Evolutionary conservation across 2,329 filamentous ascomycete species (phyloP), one percentile per base, ranked within the genome.

Genomic region (Neodidymelliopsis sp.): DNA sequence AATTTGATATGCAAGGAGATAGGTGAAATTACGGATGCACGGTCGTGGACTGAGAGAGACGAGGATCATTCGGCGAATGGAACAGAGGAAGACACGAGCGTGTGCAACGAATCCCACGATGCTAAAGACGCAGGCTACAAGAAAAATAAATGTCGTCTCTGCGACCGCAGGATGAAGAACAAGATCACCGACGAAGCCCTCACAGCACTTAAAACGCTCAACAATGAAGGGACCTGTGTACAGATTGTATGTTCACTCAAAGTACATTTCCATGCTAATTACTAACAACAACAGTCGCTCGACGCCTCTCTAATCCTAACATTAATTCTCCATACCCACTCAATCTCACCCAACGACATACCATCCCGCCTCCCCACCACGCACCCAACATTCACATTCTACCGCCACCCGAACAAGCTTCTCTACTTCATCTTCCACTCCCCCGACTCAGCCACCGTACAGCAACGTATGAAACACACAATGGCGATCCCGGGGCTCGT

Each of bases 81-180:
- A 19, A 19, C 2, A 7, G 20, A n/a, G 34, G 24, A 41, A 11
- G 12, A 34, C 1, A 15, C n/a, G 1, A n/a, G 11, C 9, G 23
- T 13, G 4, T 39, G 28, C 10, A 23, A 30, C 9, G 35, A 49
- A 6, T 25, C 16, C 3, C 47, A 42, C 13, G 20, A 42, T 5
- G 2, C 30, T 2, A 53, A 50, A 23, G 63, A 65, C 31, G 25
- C 54, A 3, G 60, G 61, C 8, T 56, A 68, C 53, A 57, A 51
- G 38, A 56, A 53, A 35, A 67, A 60, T 33, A 59, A 63, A 48
- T 69, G 67, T 31, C 57, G 62, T 6, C 55, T 68, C 16, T 68
- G 67, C 41, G 65, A 69, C 34, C 62, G 64, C 10, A 62, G 66
- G 4, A 69, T 70, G 66, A 66, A 66, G 53, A 66, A 68, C 37